Base-by-base conservation (phyloP, 2,329 filamentous ascomycete genomes). In the Colletotrichum horii region DNA sequence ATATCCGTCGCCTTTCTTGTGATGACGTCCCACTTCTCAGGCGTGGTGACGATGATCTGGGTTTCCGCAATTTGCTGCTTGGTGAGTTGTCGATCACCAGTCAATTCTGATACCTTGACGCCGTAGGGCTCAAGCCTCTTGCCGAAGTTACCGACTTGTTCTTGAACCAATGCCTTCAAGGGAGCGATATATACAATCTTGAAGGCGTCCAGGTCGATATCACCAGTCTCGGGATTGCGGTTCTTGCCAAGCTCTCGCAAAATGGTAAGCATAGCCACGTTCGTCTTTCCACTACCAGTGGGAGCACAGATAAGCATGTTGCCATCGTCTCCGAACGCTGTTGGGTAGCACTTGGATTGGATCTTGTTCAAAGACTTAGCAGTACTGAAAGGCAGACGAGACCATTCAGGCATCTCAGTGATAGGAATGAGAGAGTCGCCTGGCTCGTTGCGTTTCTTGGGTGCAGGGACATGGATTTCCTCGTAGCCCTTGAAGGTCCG, bases 1-100 rank as follows among this genome's bases (percentile, higher is more conserved):
- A 97, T 92, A 83, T 99, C 97, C 3, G 96, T 98, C 8, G 96
- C 96, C 85, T 99, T 99, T 85, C 97, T 93, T 8, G 97, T 99
- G 80, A 99, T 98, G 79, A 99, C 96, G 85, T 99, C 97, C 94
- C 96, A 99, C 87, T 99, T 99, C 85, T 99, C 97, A 24, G 97
- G 97, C 0, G 97, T 99, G 1, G 97, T 99, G 75, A 99, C 96
- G 80, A 99, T 99, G 79, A 99, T 93, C 83, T 99, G 96, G 1
- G 97, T 99, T 81, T 99, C 97, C 3, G 96, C 93, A 78, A 99
- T 98, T 88, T 99, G 97, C 84, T 98, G 96, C 86, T 99, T 99
- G 24, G 96, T 99, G 82, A 99, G 93, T 85, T 98, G 97, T 69
- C 97, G 95, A 87, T 99, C 97, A 87, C 97, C 97, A 77, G 97